Evolutionary conservation across 164 flowering plant genomes (phyloP), one percentile per base, ranked within the genome.

Genomic region (Vitis riparia): DNA sequence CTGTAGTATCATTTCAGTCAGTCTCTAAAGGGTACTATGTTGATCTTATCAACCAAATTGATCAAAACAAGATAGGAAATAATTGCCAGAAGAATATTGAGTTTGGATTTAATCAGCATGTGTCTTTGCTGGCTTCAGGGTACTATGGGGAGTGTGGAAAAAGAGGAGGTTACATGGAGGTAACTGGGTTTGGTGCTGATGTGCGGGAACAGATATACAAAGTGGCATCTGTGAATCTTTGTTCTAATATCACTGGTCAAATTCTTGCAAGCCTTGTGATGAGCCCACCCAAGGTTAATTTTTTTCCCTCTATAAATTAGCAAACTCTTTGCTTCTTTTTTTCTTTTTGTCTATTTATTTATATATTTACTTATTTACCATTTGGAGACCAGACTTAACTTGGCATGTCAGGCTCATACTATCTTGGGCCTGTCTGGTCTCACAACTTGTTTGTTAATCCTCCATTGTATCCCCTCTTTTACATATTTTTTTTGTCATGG

Each of bases 151-250:
- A 96, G 71, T 96, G 99, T 77, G 98, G 99, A 67, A 96, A 93
- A 78, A 78, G 99, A 85, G 99, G 99, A 78, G 99, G 99, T 74
- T 96, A 93, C 82, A 96, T 96, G 99, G 98, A 96, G 76, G 86
- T 96, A 23, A 96, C 99, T 37, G 99, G 99, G 61, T 92, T 96
- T 72, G 59, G 77, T 76, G 75, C 91, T 71, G 92, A 86, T 16
- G 77, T 93, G 52, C 86, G 92, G 80, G 97, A 96, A 73, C 99
- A 93, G 70, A 91, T 96, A 63, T 96, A 96, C 88, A 96, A 96
- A 83, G 82, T 96, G 48, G 97, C 99, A 30, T 90, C 99, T 53
- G 98, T 96, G 27, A 93, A 96, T 76, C 93, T 91, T 51, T 96
- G 99, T 70, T 93, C 99, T 32, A 96, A 95, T 68, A 90, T 95